These are phyloP conservation scores for Fusarium sublunatum DNA, from an alignment of 2,329 filamentous ascomycete genomes.

Conservation along the genomic window DNA sequence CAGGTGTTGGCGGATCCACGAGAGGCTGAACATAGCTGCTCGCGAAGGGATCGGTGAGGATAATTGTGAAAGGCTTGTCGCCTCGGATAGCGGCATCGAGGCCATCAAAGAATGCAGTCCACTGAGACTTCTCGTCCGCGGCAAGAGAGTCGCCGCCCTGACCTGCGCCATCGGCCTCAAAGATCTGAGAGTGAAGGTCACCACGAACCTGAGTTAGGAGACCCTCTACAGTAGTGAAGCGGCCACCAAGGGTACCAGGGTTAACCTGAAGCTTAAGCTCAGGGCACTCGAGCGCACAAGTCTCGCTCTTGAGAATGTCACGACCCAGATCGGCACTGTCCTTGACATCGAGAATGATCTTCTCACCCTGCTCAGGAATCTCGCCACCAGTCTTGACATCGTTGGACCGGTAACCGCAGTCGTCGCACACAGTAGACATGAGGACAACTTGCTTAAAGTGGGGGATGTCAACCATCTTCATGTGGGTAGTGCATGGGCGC, in stretches of 20 bases:
- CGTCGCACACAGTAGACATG: constrained; percentile 92
- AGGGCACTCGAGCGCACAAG: constrained; percentile 85
- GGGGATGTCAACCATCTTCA: constrained; percentile 99
- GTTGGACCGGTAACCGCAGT: constrained; percentile 94
- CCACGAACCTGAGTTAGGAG: constrained; percentile 91
- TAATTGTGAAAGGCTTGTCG: constrained; percentile 81
- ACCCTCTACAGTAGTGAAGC: constrained; percentile 97
- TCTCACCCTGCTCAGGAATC: constrained; percentile 85
- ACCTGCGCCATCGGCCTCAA: constrained; percentile 72
- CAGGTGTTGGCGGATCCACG: constrained; percentile 74
- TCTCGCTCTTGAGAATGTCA: constrained; percentile 97
- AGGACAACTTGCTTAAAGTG: constrained; percentile 98
- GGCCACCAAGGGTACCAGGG: constrained; percentile 91
- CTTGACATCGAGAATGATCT: constrained; percentile 81
- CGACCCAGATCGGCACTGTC: constrained; percentile 79
- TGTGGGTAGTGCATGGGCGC: constrained; percentile 87
- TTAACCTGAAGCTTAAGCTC: constrained; percentile 90
- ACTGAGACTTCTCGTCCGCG: constrained; percentile 72
- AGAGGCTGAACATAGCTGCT: constrained; percentile 95
- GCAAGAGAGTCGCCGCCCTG: constrained; percentile 83
- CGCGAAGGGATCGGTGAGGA: constrained; percentile 88
- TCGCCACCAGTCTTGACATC: constrained; percentile 98
- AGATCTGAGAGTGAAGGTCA: constrained; percentile 89
- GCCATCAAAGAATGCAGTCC: constrained; percentile 82
- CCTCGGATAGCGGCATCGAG: constrained; percentile 84